phyloP scores from a whole-genome alignment of 441 rosid species.

The Syzygium malaccense region DNA sequence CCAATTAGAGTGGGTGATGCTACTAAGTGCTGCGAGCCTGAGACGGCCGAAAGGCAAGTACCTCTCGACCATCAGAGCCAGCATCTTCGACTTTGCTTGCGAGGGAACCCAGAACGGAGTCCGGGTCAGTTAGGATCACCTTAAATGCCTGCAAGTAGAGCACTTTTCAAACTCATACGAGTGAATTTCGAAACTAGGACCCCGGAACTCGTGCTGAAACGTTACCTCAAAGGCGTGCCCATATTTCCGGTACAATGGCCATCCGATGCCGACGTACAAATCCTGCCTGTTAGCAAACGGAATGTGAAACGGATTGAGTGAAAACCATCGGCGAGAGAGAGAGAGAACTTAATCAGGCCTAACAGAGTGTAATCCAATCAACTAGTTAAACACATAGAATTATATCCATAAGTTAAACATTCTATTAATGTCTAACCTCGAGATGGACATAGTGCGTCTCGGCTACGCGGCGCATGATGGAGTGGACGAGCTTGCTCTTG shows the following conservation, averaged over 20 bases:
- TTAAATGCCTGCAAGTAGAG: conserved; percentile 66
- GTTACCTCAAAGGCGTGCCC: conserved; percentile 97
- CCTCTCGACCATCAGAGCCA: too few relatives aligned
- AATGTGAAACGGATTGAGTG: too few relatives aligned
- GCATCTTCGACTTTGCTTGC: conserved; percentile 70
- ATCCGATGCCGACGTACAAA: conserved; percentile 63
- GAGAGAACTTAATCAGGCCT: background rate
- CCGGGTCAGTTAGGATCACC: conserved; percentile 79
- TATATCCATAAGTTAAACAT: background rate
- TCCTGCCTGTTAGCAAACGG: conserved; percentile 36
- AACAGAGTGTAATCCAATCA: background rate
- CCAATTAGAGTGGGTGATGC: too few relatives aligned
- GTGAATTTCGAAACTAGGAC: too few relatives aligned
- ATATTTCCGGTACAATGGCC: conserved; percentile 90
- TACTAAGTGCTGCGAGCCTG: too few relatives aligned
- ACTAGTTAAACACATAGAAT: background rate
- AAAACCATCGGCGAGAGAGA: background rate
- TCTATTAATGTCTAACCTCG: conserved; percentile 33
- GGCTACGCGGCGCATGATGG: conserved; percentile 82
- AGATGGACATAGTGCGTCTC: conserved; percentile 68
- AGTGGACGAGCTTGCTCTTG: conserved; percentile 92
- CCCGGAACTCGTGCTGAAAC: background rate
- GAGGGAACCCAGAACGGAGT: conserved; percentile 62
- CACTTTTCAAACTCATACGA: background rate
- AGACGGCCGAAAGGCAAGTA: too few relatives aligned